Evolutionary conservation across 495 filamentous ascomycete species (phyloP).

Genomic region (Aspergillus avenaceus): DNA sequence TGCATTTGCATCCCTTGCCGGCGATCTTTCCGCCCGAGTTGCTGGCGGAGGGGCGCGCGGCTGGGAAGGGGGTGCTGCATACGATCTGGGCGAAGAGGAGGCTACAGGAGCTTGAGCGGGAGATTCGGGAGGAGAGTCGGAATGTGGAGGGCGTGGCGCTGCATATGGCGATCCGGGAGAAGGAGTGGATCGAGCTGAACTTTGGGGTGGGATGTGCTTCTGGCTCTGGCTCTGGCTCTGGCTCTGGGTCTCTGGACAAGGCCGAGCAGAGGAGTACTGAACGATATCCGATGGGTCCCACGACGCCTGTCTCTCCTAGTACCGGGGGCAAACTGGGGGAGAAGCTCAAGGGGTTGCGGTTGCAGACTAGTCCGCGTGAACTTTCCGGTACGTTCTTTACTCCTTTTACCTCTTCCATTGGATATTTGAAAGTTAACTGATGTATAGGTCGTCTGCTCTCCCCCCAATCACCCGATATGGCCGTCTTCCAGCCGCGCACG

Average conservation of each 20-base stretch:
- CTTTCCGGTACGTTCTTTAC: conserved; percentile 42
- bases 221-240: no score
- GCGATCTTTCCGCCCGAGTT: conserved; percentile 76
- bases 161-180: conserved; percentile 76
- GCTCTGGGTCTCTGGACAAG: conserved; percentile 15
- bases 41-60: conserved; percentile 56
- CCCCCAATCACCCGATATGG: conserved; percentile 59
- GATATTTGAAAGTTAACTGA: no score
- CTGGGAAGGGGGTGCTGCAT: conserved; percentile 75
- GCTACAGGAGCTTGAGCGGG: conserved; percentile 63
- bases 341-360: conserved; percentile 69
- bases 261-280: conserved; percentile 13
- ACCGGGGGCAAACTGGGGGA: conserved; percentile 62
- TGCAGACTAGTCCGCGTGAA: conserved; percentile 66
- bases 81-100: conserved; percentile 80
- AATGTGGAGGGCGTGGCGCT: conserved; percentile 76
- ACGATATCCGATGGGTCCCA: conserved; percentile 34
- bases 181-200: conserved; percentile 74
- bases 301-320: conserved; percentile 56
- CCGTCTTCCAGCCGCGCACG: conserved; percentile 41
- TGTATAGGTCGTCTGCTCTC: conserved; percentile 57
- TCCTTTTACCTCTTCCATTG: background rate
- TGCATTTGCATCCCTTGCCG: conserved; percentile 68
- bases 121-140: conserved; percentile 60
- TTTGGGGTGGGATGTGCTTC: conserved; percentile 55